Evolutionary conservation across 139 green algal species (phyloP), one percentile per base, ranked within the genome.

Genomic region (Chlamydomonas asymmetrica): DNA sequence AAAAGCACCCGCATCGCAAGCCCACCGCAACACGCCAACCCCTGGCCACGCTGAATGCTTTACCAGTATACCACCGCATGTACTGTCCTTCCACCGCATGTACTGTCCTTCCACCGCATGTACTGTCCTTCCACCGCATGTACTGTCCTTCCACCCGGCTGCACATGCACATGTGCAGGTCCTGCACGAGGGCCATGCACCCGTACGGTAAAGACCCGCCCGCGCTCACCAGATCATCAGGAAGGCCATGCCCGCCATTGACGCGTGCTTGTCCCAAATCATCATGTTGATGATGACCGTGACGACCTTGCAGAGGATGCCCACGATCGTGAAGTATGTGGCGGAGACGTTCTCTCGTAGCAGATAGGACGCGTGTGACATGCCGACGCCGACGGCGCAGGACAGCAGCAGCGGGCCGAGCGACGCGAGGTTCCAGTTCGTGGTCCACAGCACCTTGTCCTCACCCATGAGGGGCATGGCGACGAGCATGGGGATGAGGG

Each of bases 281-380:
- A 78, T 39, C 10, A 72, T 60, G 68, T 85, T 85, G 68, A 85
- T 85, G 31, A 85, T 75, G 7, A 85, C 79, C 0, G 73, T 85
- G 50, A 78, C 40, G 37, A 85, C n/a, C 85, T 97, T 97, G 82
- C 92, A 97, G 25, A 94, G 81, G 65, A 96, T 94, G 63, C 92
- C 92, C 18, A 97, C 87, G 25, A 97, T 87, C 0, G 92, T 94
- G 70, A 94, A 94, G 3, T 89, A 74, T 1, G 92, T 97, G 8
- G 92, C 92, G 0, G 84, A 90, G 25, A 95, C 78, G 4, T 66
- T 66, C n/a, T 82, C 80, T 23, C 92, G 82, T 69, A 95, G 85
- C 45, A 87, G 63, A 71, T 96, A 96, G 43, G 75, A 79, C 40
- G 82, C 37, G 73, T 89, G 84, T n/a, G 45, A 75, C 80, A 89